Percentiles rank a stretch among this genome's conserved stretches.
phyloP scores from a whole-genome alignment of 2,329 filamentous ascomycete species.

The Elsinoe australis region DNA sequence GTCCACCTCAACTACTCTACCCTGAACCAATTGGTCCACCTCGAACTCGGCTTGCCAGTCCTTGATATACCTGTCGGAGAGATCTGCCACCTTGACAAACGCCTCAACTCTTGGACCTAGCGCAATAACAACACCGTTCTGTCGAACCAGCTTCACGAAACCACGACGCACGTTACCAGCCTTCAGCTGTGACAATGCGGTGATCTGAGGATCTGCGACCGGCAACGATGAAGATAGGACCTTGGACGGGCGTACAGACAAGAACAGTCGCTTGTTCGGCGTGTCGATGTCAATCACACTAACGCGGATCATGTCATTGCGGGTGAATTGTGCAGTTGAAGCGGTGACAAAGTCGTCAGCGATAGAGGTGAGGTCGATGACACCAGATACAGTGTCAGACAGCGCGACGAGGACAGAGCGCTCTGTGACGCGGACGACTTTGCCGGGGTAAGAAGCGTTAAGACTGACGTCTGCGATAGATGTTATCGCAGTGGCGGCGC shows the following conservation, averaged over 20 bases:
- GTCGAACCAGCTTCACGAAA: conserved; percentile 82
- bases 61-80: conserved; percentile 86
- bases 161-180: conserved; percentile 76
- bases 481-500: conserved; percentile 45
- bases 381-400: conserved; percentile 69
- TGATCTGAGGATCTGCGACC: conserved; percentile 74
- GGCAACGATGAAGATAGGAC: conserved; percentile 78
- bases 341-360: conserved; percentile 78
- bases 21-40: conserved; percentile 82
- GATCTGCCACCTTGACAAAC: conserved; percentile 75
- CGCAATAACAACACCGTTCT: conserved; percentile 81
- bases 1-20: conserved; percentile 70
- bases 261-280: conserved; percentile 72
- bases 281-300: conserved; percentile 73
- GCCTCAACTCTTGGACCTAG: conserved; percentile 75
- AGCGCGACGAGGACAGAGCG: conserved; percentile 78
- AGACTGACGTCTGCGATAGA: conserved; percentile 64
- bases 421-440: conserved; percentile 78
- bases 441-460: conserved; percentile 74
- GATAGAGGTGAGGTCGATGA: conserved; percentile 74
- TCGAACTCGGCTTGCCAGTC: conserved; percentile 91
- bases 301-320: conserved; percentile 83
- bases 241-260: conserved; percentile 80
- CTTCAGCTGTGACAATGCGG: conserved; percentile 60
- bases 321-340: conserved; percentile 65